Evolutionary conservation across 495 filamentous ascomycete genomes (phyloP).

Genomic region (Rhypophila decipiens): DNA sequence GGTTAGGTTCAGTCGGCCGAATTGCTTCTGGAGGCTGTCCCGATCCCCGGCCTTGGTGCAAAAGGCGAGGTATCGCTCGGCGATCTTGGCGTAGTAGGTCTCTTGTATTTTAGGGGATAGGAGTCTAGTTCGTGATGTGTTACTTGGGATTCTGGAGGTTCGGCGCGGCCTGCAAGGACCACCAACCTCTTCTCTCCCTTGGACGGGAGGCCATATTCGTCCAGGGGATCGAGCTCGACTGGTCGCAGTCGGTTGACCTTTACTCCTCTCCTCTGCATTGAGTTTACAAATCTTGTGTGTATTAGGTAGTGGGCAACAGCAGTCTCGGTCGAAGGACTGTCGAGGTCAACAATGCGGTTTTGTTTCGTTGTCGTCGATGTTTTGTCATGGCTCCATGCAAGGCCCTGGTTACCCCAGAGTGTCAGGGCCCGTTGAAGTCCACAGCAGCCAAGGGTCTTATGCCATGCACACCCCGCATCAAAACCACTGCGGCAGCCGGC

Average conservation of each 20-base stretch:
- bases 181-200: constrained; percentile 64
- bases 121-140: constrained; percentile 44
- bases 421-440: too few species aligned
- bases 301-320: background rate
- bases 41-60: constrained; percentile 61
- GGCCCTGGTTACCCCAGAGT: background rate
- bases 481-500: too few species aligned
- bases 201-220: constrained; percentile 73
- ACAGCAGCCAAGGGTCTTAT: too few species aligned
- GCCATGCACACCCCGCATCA: too few species aligned
- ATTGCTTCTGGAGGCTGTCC: constrained; percentile 65
- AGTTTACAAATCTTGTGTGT: background rate
- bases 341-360: background rate
- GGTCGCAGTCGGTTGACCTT: constrained; percentile 64
- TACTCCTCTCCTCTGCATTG: constrained; percentile 27
- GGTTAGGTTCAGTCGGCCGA: constrained; percentile 55
- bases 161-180: too few species aligned
- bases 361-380: background rate
- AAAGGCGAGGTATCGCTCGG: constrained; percentile 80
- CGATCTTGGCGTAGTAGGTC: constrained; percentile 77
- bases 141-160: too few species aligned
- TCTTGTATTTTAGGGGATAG: constrained; percentile 71
- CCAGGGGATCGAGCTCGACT: constrained; percentile 62
- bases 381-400: background rate
- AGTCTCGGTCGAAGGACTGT: background rate